phyloP scores from a whole-genome alignment of 116 monocot genomes.

The Posidonia oceanica region DNA sequence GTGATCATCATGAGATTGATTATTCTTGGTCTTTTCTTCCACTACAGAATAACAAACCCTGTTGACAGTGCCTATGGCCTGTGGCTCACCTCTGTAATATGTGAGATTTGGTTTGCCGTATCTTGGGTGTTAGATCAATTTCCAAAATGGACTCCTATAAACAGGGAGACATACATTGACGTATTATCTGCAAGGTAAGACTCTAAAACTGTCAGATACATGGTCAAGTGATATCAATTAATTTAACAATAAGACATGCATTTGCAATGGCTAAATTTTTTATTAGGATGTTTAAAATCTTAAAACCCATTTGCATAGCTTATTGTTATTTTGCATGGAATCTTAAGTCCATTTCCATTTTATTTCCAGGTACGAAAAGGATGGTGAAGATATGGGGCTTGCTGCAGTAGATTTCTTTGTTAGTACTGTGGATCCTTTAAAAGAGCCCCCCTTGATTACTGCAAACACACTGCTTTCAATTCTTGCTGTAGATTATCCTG shows the following conservation, averaged over 20 bases:
- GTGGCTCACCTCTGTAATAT: constrained; percentile 94
- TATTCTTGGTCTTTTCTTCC: constrained; percentile 89
- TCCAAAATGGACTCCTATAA: constrained; percentile 92
- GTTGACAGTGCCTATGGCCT: constrained; percentile 86
- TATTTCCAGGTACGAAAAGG: constrained; percentile 61
- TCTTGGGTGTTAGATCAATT: constrained; percentile 99
- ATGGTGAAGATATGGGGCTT: constrained; percentile 48
- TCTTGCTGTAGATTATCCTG: constrained; percentile 94
- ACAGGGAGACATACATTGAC: constrained; percentile 71
- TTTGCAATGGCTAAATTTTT: too few relatives aligned
- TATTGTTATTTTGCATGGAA: background rate
- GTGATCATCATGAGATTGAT: constrained; percentile 83
- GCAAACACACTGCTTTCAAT: constrained; percentile 98
- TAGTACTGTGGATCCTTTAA: constrained; percentile 95
- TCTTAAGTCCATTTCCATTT: background rate
- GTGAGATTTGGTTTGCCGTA: constrained; percentile 95
- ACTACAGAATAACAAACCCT: constrained; percentile 92
- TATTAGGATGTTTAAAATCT: too few relatives aligned
- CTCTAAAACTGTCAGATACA: background rate
- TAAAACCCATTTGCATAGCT: too few relatives aligned
- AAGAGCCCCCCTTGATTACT: constrained; percentile 91
- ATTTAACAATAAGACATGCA: too few relatives aligned
- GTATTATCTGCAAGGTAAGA: constrained; percentile 64
- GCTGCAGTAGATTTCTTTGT: constrained; percentile 96
- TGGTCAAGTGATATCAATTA: too few relatives aligned